A percentile compares a stretch with the other conserved stretches of the same genome.
phyloP scores from a whole-genome alignment of 345 rosid species.

The Citrus medica region DNA sequence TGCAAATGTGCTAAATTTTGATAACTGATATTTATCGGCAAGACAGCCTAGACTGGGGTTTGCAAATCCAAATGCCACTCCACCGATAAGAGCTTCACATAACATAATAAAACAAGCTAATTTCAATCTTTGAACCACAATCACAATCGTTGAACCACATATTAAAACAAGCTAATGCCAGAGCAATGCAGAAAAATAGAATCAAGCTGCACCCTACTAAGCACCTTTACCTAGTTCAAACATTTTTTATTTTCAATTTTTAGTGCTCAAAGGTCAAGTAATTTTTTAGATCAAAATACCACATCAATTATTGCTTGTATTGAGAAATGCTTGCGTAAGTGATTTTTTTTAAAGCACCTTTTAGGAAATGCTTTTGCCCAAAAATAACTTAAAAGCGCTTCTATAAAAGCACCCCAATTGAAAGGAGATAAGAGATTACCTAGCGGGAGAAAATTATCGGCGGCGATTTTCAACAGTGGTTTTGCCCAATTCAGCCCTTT shows the following conservation, averaged over 20 bases:
- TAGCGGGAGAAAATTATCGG: conserved; percentile 74
- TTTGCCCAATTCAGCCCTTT: conserved; percentile 38
- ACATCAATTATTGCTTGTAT: too few relatives aligned
- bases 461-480: conserved; percentile 41
- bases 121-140: neutral
- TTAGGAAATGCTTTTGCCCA: neutral
- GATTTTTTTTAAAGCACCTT: neutral
- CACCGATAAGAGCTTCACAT: conserved; percentile 72
- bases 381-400: neutral
- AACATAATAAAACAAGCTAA: conserved; percentile 3
- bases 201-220: neutral
- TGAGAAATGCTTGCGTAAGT: too few relatives aligned
- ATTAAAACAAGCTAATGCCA: neutral
- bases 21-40: conserved; percentile 66
- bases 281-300: too few relatives aligned
- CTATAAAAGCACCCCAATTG: neutral
- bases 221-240: neutral
- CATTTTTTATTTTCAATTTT: neutral
- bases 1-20: conserved; percentile 71
- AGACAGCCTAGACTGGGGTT: conserved; percentile 83
- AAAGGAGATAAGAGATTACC: conserved; percentile 36
- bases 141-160: neutral
- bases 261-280: too few relatives aligned
- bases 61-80: conserved; percentile 78
- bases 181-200: neutral